Base-by-base conservation (phyloP, 169 alveolate genomes). In the Plasmodium inui region DNA sequence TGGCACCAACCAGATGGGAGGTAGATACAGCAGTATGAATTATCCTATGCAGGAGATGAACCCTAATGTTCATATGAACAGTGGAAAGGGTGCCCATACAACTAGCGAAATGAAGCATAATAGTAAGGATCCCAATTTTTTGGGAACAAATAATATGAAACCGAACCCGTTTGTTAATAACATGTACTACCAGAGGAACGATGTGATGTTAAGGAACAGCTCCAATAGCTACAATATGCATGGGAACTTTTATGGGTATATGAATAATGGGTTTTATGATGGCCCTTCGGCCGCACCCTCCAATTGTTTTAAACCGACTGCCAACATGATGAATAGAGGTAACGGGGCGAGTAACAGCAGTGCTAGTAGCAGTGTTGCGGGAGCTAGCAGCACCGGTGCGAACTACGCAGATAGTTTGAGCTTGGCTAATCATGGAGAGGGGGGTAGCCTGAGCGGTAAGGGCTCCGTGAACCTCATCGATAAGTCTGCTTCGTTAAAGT, bases 201-300 rank as follows among this genome's bases (percentile, higher is more conserved):
- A 85, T 32, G 74, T 85, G 93, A 22, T 74, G 39, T 17, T 67
- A 41, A 72, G 93, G 67, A 88, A 88, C 72, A 79, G 71, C 61
- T 55, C 88, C 14, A 79, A 78, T 46, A 22, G 73, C n/a, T 79
- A 41, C 46, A 88, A 79, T 50, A 61, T 88, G 88, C 90, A 32
- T 37, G 94, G 94, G 26, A 88, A 88, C 82, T 88, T 55, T n/a
- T 88, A 88, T 79, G 90, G 90, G 14, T 88, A 88, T 34, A 39
- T 78, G 55, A 88, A 88, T 26, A 88, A 78, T 86, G 84, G 85
- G 5, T 84, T 73, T 46, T 84, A 84, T 84, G 84, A 57, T 39
- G 46, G 61, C 22, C 34, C 83, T 32, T 2, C 61, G 19, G 67
- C 85, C 6, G 67, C 85, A 17, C 34, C 93, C n/a, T 8, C 92